phyloP scores from a whole-genome alignment of 202 grass and related monocot genomes.

The Digitaria exilis region DNA sequence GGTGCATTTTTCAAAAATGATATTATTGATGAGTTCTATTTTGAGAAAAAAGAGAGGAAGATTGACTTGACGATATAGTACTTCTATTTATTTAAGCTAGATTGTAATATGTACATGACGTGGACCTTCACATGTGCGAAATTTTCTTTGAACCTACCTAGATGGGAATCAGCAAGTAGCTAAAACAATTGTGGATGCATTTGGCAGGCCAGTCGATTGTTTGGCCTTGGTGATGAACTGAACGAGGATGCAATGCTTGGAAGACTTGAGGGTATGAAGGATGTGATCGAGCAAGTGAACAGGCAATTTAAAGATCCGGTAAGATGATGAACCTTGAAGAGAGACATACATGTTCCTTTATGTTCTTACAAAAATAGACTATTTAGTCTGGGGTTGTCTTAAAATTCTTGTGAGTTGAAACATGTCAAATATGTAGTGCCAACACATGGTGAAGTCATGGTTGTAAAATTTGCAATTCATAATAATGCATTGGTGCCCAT shows the following conservation, averaged over 20 bases:
- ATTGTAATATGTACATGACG: conserved; percentile 10
- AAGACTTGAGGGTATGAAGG: conserved; percentile 95
- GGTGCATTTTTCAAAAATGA: conserved; percentile 18
- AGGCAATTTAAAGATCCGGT: conserved; percentile 99
- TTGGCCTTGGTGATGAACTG: conserved; percentile 98
- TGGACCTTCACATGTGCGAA: not conserved
- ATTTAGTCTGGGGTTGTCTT: not conserved
- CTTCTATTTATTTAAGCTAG: conserved; percentile 14
- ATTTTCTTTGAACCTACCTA: not conserved
- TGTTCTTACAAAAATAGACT: not conserved
- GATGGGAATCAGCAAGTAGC: not conserved
- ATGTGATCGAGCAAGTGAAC: conserved; percentile 99
- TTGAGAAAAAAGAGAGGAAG: not conserved
- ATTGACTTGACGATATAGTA: not conserved
- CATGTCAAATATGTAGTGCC: not conserved
- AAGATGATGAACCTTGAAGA: conserved; percentile 41
- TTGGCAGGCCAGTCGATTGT: conserved; percentile 83
- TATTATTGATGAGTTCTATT: not conserved
- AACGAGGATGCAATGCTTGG: conserved; percentile 97
- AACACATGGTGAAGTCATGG: conserved; percentile 10
- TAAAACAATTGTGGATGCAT: conserved; percentile 24
- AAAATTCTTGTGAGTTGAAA: not conserved
- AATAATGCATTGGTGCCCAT: not conserved
- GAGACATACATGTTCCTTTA: conserved; percentile 15
- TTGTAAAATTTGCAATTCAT: conserved; percentile 5